phyloP scores from a whole-genome alignment of 2,329 filamentous ascomycete species.

The Helminthosporium solani region DNA sequence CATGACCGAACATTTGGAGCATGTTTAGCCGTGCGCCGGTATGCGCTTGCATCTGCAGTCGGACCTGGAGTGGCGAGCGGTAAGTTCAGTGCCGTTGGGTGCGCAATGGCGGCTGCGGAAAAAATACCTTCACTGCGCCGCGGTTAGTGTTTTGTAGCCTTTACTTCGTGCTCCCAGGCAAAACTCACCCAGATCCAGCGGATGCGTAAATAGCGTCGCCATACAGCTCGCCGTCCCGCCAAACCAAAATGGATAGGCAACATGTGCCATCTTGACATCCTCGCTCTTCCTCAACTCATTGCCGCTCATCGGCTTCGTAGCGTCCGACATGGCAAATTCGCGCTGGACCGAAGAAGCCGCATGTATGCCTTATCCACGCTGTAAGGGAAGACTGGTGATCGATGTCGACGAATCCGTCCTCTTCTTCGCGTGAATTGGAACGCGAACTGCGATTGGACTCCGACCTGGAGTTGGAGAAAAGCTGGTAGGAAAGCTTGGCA shows the following conservation, averaged over 20 bases:
- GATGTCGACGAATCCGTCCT: too few species aligned
- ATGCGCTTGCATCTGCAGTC: conserved; percentile 75
- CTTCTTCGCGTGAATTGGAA: conserved; percentile 1
- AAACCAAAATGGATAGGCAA: conserved; percentile 71
- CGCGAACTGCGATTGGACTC: conserved; percentile 17
- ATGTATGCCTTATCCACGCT: conserved; percentile 24
- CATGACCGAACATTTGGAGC: conserved; percentile 80
- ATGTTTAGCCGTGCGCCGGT: conserved; percentile 73
- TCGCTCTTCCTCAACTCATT: conserved; percentile 43
- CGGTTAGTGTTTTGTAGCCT: too few species aligned
- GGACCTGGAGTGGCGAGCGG: conserved; percentile 60
- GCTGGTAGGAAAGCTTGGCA: conserved; percentile 1
- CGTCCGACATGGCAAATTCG: conserved; percentile 40
- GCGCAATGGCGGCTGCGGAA: not conserved
- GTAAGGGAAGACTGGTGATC: too few species aligned
- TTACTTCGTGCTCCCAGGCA: conserved; percentile 36
- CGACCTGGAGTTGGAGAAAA: conserved; percentile 31
- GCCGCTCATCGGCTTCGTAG: conserved; percentile 37
- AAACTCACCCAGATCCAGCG: conserved; percentile 79
- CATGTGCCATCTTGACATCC: conserved; percentile 43
- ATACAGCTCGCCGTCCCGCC: conserved; percentile 91
- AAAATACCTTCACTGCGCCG: conserved; percentile 48
- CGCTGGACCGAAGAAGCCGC: conserved; percentile 23
- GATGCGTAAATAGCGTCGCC: conserved; percentile 89
- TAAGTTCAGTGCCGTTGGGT: conserved; percentile 6